Conservation (phyloP, 768 basidiomycete species). For the Tylopilus plumbeoviolaceoides region DNA sequence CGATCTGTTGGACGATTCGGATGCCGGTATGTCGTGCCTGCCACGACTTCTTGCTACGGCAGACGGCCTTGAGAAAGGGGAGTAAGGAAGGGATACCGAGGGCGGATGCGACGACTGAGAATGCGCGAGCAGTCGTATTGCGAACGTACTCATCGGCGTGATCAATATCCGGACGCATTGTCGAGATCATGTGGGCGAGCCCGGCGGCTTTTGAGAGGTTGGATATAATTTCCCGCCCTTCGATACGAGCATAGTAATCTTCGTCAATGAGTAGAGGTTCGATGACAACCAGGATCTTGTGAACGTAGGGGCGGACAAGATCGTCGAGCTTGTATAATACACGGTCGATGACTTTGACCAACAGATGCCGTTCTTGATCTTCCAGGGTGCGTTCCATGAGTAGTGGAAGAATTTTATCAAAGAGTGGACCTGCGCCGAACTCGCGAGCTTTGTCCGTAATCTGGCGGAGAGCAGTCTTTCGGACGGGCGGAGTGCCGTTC, state of each 20-base stretch:
- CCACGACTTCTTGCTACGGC: constrained; percentile 99
- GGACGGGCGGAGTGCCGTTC: constrained; percentile 97
- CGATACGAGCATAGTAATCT: constrained; percentile 94
- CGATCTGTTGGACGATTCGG: constrained; percentile 98
- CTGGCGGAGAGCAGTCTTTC: constrained; percentile 95
- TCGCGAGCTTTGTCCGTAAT: constrained; percentile 99
- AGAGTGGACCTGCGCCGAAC: constrained; percentile 95
- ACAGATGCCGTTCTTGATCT: constrained; percentile 95
- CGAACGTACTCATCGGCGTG: constrained; percentile 99
- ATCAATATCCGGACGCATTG: constrained; percentile 99
- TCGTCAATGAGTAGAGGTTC: constrained; percentile 98
- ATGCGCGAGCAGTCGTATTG: constrained; percentile 97
- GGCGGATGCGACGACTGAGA: constrained; percentile 98
- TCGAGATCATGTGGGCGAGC: constrained; percentile 99
- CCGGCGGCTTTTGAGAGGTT: constrained; percentile 98
- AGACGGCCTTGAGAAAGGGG: constrained; percentile 97
- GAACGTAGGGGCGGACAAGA: constrained; percentile 96
- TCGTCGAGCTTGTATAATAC: constrained; percentile 99
- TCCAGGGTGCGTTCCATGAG: constrained; percentile 98
- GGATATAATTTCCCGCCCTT: constrained; percentile 98
- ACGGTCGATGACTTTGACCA: constrained; percentile 99
- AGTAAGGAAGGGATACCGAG: constrained; percentile 96
- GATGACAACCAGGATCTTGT: constrained; percentile 99
- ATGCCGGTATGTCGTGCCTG: constrained; percentile 99
- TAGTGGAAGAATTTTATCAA: constrained; percentile 96